Base-by-base conservation (phyloP, 148 eudicot genomes). In the Silene uniflora region DNA sequence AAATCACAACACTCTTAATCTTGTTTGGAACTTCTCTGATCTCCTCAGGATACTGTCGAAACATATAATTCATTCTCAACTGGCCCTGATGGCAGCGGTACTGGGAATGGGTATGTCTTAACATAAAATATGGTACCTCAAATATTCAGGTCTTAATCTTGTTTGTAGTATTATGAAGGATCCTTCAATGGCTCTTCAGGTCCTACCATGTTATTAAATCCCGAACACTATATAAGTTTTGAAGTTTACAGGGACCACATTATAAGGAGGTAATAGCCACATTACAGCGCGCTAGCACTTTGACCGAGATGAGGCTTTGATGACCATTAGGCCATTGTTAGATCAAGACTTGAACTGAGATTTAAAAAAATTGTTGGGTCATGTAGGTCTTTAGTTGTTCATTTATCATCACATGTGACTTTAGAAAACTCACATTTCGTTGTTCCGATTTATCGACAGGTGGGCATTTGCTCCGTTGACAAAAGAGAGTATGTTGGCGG, bases 401-500 rank as follows among this genome's bases (percentile, higher is more conserved):
- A 52, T 52, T 18, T 39, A 25, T 42, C n/a, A 7, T 67, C 10
- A 67, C 25, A 10, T 39, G 56, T 52, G 56, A 52, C 55, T 18
- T 35, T 61, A 9, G 6, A 35, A 52, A 70, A 24, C 76, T 75
- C 32, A 61, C 62, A 25, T 63, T 67, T 10, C 27, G 12, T 78
- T 60, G 56, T 62, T 76, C n/a, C 71, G 47, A 62, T 64, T 22
- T 62, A 3, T 73, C 55, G 54, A 54, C 86, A 95, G 99, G 85
- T 95, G 99, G 99, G 79, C 94, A 5, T 95, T 95, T 79, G 83
- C 94, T 77, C 99, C 99, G 61, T 83, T 95, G 69, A 75, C 92
- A 9, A 85, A 83, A 84, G 98, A 92, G 39, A 84, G 86, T 77
- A 77, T 95, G 91, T 78, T 92, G 73, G 77, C 83, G 83, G 99